Evolutionary conservation across 805 yeast species (phyloP).

Genomic region (Saccharomycopsis schoenii): DNA sequence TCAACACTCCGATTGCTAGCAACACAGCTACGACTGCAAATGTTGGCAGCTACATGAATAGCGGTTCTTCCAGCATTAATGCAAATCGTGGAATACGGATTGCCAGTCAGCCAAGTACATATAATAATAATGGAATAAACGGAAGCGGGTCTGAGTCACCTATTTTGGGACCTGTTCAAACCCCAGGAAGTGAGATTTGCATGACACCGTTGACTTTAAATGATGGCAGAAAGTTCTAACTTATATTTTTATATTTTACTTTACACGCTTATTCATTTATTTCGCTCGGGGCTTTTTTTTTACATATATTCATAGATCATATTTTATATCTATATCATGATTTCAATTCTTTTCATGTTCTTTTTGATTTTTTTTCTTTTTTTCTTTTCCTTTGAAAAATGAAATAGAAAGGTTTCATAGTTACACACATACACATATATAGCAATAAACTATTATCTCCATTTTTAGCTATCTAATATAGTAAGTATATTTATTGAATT

Average conservation of each 20-base stretch:
- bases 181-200: conserved; percentile 17
- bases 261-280: neutral
- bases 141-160: conserved; percentile 11
- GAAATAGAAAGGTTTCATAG: no score
- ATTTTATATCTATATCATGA: neutral
- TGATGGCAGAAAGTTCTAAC: neutral
- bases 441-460: no score
- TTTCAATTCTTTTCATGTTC: neutral
- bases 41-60: no score
- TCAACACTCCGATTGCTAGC: neutral
- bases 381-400: neutral
- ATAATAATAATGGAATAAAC: neutral
- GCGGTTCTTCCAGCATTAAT: neutral
- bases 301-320: neutral
- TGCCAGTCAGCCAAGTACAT: no score
- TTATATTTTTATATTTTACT: no score
- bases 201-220: conserved; percentile 17
- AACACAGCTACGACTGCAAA: neutral
- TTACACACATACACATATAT: no score
- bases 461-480: no score
- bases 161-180: conserved; percentile 16
- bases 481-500: no score
- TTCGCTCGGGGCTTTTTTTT: no score
- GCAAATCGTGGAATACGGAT: neutral
- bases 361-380: no score